Evolutionary conservation across 495 filamentous ascomycete species (phyloP).

Genomic region (Xylaria flabelliformis): DNA sequence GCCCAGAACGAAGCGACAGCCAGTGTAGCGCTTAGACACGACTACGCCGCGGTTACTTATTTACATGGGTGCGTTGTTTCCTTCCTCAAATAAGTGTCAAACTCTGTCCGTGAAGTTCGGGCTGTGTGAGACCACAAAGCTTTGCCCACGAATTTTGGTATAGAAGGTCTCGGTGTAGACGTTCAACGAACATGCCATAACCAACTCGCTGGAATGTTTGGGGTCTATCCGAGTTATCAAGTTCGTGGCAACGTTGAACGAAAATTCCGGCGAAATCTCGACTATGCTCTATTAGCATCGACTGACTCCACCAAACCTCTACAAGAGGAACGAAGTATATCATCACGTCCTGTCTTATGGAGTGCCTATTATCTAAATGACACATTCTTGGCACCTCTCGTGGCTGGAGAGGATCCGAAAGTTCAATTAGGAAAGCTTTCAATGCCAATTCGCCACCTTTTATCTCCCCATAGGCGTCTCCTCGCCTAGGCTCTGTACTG

Average conservation of each 20-base stretch:
- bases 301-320: background rate
- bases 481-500: background rate
- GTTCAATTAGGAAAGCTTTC: background rate
- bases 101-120: background rate
- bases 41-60: background rate
- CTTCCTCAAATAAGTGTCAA: background rate
- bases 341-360: background rate
- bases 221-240: background rate
- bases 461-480: background rate
- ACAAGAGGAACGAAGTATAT: background rate
- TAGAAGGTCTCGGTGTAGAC: background rate
- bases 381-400: background rate
- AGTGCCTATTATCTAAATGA: background rate
- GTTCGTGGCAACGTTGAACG: background rate
- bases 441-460: background rate
- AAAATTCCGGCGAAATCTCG: background rate
- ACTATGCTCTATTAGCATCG: background rate
- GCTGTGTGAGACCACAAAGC: background rate
- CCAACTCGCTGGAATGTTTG: background rate
- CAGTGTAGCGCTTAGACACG: too few species aligned
- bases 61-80: too few species aligned
- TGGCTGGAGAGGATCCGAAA: background rate
- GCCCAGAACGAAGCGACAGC: too few species aligned
- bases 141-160: background rate
- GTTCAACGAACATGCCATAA: background rate